A percentile compares a stretch with the other conserved stretches of the same genome.
phyloP scores from a whole-genome alignment of 768 basidiomycete genomes.

The Astraeus odoratus region DNA sequence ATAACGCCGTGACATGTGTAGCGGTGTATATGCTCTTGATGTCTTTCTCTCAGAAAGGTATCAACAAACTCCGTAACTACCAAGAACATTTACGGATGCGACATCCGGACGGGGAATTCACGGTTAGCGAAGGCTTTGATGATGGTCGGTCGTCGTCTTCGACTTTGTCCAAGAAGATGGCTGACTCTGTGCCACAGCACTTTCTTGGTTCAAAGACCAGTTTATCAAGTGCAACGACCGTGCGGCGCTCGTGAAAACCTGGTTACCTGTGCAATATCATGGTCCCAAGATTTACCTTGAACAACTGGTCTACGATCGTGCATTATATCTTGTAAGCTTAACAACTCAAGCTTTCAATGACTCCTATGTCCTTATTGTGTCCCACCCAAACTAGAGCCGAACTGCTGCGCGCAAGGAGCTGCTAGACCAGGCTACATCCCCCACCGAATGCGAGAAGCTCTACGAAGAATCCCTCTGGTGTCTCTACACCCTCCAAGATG shows the following conservation, averaged over 20 bases:
- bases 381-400: constrained; percentile 80
- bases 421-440: constrained; percentile 64
- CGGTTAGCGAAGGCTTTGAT: constrained; percentile 74
- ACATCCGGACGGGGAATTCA: constrained; percentile 66
- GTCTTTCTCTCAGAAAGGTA: constrained; percentile 90
- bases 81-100: constrained; percentile 81
- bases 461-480: constrained; percentile 97
- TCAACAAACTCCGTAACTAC: constrained; percentile 70
- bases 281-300: constrained; percentile 83
- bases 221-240: constrained; percentile 95
- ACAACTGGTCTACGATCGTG: constrained; percentile 89
- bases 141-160: constrained; percentile 44
- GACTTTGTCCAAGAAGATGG: background rate
- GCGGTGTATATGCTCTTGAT: constrained; percentile 88
- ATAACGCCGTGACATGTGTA: constrained; percentile 78
- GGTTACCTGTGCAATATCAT: constrained; percentile 77
- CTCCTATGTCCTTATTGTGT: no score
- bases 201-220: constrained; percentile 87
- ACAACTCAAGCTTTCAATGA: no score
- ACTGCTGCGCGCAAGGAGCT: constrained; percentile 90
- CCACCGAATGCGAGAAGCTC: constrained; percentile 84
- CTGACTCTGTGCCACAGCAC: constrained; percentile 37
- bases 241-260: constrained; percentile 80
- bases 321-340: constrained; percentile 67
- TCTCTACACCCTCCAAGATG: constrained; percentile 86